Evolutionary conservation across 2,329 filamentous ascomycete genomes (phyloP), one percentile per base, ranked within the genome.

Genomic region (Aspergillus terreus): DNA sequence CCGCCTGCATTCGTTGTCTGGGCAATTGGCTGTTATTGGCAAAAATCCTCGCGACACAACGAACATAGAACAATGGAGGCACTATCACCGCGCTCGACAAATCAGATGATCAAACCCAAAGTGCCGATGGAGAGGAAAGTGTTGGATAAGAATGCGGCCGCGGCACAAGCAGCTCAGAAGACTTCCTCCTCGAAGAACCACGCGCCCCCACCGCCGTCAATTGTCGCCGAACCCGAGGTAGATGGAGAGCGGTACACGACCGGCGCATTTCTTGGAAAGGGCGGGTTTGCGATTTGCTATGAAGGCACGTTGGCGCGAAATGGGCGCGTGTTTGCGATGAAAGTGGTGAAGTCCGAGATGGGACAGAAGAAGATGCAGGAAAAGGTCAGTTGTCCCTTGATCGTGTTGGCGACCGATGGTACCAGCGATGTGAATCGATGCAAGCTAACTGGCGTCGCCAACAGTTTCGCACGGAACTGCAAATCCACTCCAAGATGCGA

Each of bases 401-500:
- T 23, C 0, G 7, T 21, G 15, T 14, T 35, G 6, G 19, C 30
- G 27, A 30, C 27, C 1, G 27, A 30, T 30, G 23, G 23, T 6
- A 6, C 23, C 27, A 10, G 27, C 19, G 25, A 27, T 5, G 25
- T 27, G 25, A 27, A 27, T 2, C 25, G 25, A 15, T 11, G n/a
- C 23, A 25, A 50, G 40, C 53, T 58, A 48, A 58, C 50, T 35
- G 49, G 7, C 55, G 38, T 6, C 11, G 45, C 9, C 47, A 5
- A 25, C 58, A 86, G 83, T 87, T 87, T 69, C 82, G 85, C 50
- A 86, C 84, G 2, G 94, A 99, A 71, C 82, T 99, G 6, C 92
- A 97, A 72, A 96, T 99, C 54, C 94, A 99, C 74, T 96, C 94
- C 41, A 99, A 97, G 70, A 92, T 99, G 84, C 85, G 86, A 52